Base-by-base conservation (phyloP, 345 rosid genomes). In the Salix caprea region DNA sequence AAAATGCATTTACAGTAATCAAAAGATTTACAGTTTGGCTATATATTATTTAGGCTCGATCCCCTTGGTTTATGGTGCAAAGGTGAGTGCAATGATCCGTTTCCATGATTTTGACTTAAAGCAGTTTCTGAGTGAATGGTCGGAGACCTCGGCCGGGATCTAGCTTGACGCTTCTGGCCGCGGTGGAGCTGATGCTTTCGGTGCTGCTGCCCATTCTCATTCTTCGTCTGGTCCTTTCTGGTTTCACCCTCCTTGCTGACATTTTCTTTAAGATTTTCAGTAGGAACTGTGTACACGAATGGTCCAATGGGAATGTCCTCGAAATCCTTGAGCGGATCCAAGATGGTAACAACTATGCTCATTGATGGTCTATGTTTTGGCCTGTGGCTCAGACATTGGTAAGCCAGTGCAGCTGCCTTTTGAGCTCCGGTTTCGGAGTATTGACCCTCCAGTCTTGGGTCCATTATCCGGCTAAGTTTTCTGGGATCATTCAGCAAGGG, bases 361-460 rank as follows among this genome's bases (percentile, higher is more conserved):
- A 94, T 90, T 24, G 76, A 74, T 0, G 98, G 98, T 65, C 98
- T 86, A 44, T 83, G 90, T 85, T 91, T 94, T 0, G 97, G 91
- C 78, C 97, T 77, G 68, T 89, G 89, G 74, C 97, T 89, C 68
- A 94, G 86, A 86, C 97, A 94, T 72, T 61, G 89, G 75, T 92
- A 90, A 1, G 98, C 97, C 84, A 94, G 74, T 62, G 89, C 86
- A 11, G 97, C 97, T 36, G 93, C 98, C 77, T 91, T 91, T 65
- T 80, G 78, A 3, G 93, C 94, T 1, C 97, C 98, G 0, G 84
- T 73, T 79, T 94, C 98, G 0, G 98, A 91, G 87, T 91, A 94
- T 71, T 86, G 97, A 12, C 95, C 97, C 80, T 94, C 98, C 9
- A 94, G 91, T 76, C 97, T 87, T 0, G 94, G 95, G 75, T 94